Evolutionary conservation across 2,329 filamentous ascomycete genomes (phyloP).

Genomic region (Onygenales sp.): DNA sequence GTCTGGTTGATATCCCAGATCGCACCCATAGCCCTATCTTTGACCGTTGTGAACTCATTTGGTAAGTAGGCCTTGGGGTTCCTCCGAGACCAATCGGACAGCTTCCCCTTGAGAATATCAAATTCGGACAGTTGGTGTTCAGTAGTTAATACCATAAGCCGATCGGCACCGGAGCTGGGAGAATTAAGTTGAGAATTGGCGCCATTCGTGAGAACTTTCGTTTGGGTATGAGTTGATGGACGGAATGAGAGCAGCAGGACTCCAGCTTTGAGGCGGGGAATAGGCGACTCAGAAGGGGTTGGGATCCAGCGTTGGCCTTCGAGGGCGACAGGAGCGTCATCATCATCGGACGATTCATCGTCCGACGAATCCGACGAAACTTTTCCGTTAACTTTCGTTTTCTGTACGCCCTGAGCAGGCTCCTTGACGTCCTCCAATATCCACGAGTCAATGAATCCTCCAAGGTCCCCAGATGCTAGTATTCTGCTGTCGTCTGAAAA

Average conservation of each 20-base stretch:
- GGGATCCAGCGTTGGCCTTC: slow-evolving; percentile 63
- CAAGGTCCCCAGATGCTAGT: slow-evolving; percentile 69
- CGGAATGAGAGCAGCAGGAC: slow-evolving; percentile 62
- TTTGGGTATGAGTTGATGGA: slow-evolving; percentile 24
- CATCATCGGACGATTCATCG: slow-evolving; percentile 26
- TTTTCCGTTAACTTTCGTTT: slow-evolving; percentile 20
- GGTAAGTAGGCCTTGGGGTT: slow-evolving; percentile 72
- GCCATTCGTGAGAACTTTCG: slow-evolving; percentile 35
- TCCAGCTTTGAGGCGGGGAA: slow-evolving; percentile 58
- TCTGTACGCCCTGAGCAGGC: slow-evolving; percentile 24
- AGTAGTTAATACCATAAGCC: slow-evolving; percentile 53
- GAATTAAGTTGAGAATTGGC: slow-evolving; percentile 14
- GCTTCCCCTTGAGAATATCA: slow-evolving; percentile 62
- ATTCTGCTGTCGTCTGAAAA: slow-evolving; percentile 77
- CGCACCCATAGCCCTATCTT: slow-evolving; percentile 72
- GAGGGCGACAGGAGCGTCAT: slow-evolving; percentile 40
- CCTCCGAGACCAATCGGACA: slow-evolving; percentile 77
- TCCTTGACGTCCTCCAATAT: slow-evolving; percentile 54
- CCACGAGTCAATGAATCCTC: slow-evolving; percentile 84
- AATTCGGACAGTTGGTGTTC: slow-evolving; percentile 66
- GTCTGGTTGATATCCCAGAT: slow-evolving; percentile 62
- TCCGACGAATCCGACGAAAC: slow-evolving; percentile 40
- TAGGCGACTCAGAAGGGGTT: slow-evolving; percentile 59
- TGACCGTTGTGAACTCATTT: slow-evolving; percentile 60
- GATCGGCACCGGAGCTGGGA: slow-evolving; percentile 37